Percentiles rank a stretch among this genome's conserved stretches.
Evolutionary conservation across 208 protist genomes (phyloP).

Genomic region (Entamoeba histolytica): DNA sequence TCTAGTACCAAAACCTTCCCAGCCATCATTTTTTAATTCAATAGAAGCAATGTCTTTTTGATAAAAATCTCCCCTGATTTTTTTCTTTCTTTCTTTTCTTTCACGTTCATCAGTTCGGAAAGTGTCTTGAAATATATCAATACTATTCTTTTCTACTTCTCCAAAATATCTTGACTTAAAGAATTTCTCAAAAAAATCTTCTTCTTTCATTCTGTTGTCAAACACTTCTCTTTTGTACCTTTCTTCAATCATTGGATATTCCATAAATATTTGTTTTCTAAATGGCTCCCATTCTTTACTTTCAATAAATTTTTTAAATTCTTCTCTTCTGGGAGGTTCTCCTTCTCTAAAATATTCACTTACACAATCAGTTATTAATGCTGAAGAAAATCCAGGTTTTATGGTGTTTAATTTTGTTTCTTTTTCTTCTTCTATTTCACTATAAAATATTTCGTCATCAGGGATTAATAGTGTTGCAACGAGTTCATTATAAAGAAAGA

Average conservation of each 20-base stretch:
- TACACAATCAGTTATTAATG: not conserved
- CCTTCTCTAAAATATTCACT: too few species aligned
- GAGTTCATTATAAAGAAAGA: not conserved
- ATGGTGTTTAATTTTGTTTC: not conserved
- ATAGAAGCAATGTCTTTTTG: not conserved
- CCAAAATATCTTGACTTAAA: not conserved
- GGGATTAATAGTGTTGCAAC: not conserved
- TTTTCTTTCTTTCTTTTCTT: not conserved
- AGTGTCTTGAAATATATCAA: not conserved
- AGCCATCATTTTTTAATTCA: not conserved
- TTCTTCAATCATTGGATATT: not conserved
- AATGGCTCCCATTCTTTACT: not conserved
- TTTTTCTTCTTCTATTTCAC: not conserved
- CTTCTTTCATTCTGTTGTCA: not conserved
- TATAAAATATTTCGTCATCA: not conserved
- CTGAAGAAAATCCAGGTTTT: not conserved
- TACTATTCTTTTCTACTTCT: not conserved
- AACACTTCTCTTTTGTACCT: not conserved
- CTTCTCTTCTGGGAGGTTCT: too few species aligned
- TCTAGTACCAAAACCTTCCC: not conserved
- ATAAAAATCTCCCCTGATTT: not conserved
- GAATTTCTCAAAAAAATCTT: not conserved
- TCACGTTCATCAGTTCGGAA: not conserved
- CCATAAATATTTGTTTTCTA: not conserved
- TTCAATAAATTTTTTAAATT: not conserved